Percentiles rank a stretch among this genome's conserved stretches.
These are phyloP conservation scores for Iberis amara DNA, from an alignment of 441 rosid species.

Conservation along the genomic window DNA sequence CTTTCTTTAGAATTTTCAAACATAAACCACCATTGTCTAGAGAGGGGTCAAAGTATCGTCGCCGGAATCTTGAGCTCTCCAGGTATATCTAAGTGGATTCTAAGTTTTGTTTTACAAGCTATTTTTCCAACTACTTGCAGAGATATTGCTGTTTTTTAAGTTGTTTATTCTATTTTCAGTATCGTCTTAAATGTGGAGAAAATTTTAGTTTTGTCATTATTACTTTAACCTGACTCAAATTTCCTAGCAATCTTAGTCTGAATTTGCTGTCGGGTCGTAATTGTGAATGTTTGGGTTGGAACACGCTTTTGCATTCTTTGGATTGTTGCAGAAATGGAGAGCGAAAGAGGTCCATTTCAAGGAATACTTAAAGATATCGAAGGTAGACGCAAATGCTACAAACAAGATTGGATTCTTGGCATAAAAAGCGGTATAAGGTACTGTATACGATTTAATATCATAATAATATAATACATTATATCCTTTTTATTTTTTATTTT, in stretches of 20 bases:
- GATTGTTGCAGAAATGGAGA: slow-evolving; percentile 41
- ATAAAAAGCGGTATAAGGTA: slow-evolving; percentile 53
- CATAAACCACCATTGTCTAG: background rate
- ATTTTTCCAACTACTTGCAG: no score
- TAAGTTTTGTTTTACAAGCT: background rate
- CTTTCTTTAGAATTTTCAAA: slow-evolving; percentile 2
- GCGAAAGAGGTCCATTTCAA: slow-evolving; percentile 46
- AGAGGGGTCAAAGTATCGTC: slow-evolving; percentile 4
- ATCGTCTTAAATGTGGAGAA: background rate
- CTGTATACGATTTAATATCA: background rate
- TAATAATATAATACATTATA: background rate
- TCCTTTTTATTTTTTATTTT: no score
- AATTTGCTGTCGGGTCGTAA: no score
- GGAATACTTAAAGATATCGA: slow-evolving; percentile 55
- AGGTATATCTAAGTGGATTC: slow-evolving; percentile 20
- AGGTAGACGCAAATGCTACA: slow-evolving; percentile 61
- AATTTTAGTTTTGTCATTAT: background rate
- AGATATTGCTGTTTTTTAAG: background rate
- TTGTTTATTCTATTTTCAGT: background rate
- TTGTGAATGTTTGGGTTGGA: slow-evolving; percentile 1
- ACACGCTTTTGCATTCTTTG: slow-evolving; percentile 4
- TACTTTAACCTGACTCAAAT: background rate
- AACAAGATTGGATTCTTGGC: slow-evolving; percentile 62
- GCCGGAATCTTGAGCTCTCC: slow-evolving; percentile 16
- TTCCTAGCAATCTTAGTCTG: background rate